phyloP scores from a whole-genome alignment of 176 grass and related monocot species.

The Zoysia japonica region DNA sequence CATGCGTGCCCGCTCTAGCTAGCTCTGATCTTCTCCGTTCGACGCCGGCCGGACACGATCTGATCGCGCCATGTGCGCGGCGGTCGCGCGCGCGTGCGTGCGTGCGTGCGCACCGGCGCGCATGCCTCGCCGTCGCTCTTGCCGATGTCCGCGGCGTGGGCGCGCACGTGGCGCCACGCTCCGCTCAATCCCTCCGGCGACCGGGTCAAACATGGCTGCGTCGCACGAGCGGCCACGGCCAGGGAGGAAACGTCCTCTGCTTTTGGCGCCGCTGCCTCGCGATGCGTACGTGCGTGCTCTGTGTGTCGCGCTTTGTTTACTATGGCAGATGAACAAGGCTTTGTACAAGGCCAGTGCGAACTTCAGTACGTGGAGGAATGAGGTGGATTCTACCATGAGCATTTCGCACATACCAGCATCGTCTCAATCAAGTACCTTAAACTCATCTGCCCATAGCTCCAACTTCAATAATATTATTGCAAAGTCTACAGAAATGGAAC shows the following conservation, averaged over 20 bases:
- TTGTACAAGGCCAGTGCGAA: neutral
- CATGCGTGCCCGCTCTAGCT: too few relatives aligned
- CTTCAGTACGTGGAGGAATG: too few relatives aligned
- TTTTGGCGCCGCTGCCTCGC: neutral
- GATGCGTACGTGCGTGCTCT: neutral
- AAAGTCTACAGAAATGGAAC: too few relatives aligned
- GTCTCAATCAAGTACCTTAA: too few relatives aligned
- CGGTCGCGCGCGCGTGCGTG: slow-evolving; percentile 1
- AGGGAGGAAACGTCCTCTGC: neutral
- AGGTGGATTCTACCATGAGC: too few relatives aligned
- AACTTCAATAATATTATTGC: too few relatives aligned
- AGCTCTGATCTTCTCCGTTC: too few relatives aligned
- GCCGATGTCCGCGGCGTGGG: slow-evolving; percentile 46
- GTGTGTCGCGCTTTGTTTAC: neutral
- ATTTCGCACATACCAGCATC: too few relatives aligned
- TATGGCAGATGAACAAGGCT: neutral
- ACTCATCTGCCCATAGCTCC: too few relatives aligned
- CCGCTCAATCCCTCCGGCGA: neutral
- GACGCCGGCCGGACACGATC: too few relatives aligned
- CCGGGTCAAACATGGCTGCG: slow-evolving; percentile 37
- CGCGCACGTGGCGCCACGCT: neutral
- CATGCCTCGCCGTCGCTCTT: slow-evolving; percentile 22
- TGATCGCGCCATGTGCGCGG: too few relatives aligned
- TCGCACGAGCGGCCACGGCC: neutral
- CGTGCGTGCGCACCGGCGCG: neutral